Conservation (phyloP, 768 basidiomycete genomes). For the Rhodocollybia butyracea region DNA sequence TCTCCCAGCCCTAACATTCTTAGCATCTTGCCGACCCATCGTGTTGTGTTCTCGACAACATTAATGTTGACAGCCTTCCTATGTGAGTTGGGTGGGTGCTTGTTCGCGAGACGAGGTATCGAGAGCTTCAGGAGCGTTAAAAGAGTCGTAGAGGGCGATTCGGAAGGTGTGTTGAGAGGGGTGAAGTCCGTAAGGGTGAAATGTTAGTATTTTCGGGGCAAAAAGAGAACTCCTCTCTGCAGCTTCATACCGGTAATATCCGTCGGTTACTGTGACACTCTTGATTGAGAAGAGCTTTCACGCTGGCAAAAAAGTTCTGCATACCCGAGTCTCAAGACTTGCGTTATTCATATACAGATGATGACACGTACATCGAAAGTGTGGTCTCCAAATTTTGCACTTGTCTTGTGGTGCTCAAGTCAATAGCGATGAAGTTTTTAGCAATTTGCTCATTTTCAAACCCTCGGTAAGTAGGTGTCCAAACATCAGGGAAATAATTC, state of each 20-base stretch:
- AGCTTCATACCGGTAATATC: conserved; percentile 60
- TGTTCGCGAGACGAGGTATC: conserved; percentile 75
- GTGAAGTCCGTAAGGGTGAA: conserved; percentile 44
- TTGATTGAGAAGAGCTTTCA: conserved; percentile 75
- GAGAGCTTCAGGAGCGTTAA: conserved; percentile 89
- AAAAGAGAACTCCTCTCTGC: no score
- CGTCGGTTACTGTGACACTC: conserved; percentile 51
- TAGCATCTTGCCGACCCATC: conserved; percentile 72
- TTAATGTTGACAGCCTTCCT: conserved; percentile 56
- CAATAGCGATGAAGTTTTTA: conserved; percentile 99
- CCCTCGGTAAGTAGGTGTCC: conserved; percentile 98
- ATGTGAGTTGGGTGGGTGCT: conserved; percentile 81
- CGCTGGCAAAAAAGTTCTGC: conserved; percentile 91
- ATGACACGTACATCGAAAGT: conserved; percentile 69
- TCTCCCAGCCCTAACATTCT: conserved; percentile 80
- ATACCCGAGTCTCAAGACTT: not conserved
- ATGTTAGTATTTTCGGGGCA: no score
- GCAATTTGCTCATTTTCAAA: conserved; percentile 97
- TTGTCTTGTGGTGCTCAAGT: conserved; percentile 63
- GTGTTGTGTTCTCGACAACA: conserved; percentile 62
- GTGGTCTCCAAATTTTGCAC: conserved; percentile 79
- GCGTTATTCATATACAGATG: conserved; percentile 9
- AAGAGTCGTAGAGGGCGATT: conserved; percentile 89
- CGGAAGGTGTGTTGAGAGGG: conserved; percentile 78
- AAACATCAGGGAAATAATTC: conserved; percentile 97